phyloP scores from a whole-genome alignment of 2,329 filamentous ascomycete species.

The Arthrobotrys iridis region DNA sequence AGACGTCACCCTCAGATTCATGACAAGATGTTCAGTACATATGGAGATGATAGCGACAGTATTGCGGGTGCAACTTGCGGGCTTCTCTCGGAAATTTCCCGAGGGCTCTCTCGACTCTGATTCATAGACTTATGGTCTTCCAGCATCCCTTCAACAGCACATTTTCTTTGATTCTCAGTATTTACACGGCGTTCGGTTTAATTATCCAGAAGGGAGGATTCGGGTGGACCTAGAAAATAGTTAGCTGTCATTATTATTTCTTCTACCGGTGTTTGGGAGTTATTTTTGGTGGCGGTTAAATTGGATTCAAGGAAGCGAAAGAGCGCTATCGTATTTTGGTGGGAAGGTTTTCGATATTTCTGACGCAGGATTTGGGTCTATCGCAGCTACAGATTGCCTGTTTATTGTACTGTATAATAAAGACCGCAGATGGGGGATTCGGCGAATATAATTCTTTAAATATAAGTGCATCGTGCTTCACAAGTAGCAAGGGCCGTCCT shows the following conservation, averaged over 20 bases:
- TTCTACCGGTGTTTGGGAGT: not conserved
- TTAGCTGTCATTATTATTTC: not conserved
- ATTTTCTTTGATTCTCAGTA: not conserved
- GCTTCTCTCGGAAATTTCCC: conserved; percentile 26
- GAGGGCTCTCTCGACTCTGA: conserved; percentile 32
- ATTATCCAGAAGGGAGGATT: not conserved
- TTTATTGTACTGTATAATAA: not conserved
- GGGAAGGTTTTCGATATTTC: not conserved
- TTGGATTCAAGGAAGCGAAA: not conserved
- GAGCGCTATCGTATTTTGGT: not conserved
- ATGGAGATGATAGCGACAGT: not conserved
- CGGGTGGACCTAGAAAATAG: not conserved
- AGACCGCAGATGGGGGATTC: not conserved
- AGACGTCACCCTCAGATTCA: not conserved
- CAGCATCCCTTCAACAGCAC: not conserved
- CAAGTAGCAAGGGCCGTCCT: not conserved
- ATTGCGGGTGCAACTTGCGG: conserved; percentile 30
- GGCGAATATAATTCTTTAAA: conserved; percentile 4
- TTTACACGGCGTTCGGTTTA: not conserved
- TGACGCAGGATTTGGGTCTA: not conserved
- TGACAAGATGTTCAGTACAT: not conserved
- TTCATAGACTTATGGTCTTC: not conserved
- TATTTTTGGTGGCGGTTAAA: not conserved
- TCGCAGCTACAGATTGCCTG: not conserved
- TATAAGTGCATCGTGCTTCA: not conserved